Base-by-base conservation (phyloP, 2,329 filamentous ascomycete genomes). In the Xylaria sp. region DNA sequence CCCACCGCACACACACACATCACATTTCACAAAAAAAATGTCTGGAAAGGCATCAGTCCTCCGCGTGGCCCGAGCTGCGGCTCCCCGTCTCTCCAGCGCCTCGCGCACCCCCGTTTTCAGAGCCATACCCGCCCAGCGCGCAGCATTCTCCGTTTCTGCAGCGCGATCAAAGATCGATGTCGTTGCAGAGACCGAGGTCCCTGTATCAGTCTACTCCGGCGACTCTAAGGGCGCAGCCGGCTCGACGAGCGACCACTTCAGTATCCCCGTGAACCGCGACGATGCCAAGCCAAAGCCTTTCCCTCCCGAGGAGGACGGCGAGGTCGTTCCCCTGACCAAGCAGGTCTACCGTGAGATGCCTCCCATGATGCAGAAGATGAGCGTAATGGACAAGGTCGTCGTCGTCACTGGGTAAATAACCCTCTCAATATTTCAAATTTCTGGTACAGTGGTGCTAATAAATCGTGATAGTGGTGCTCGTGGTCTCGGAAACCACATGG, bases 401-500 rank as follows among this genome's bases (percentile, higher is more conserved):
- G 85, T 93, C 72, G 81, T 94, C 75, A 93, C 91, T 78, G 91
- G 89, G 88, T 90, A 85, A 79, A 86, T 71, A 46, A 12, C 5
- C 10, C 25, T 1, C 13, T 12, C n/a, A 8, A 1, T 18, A 28
- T 36, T 31, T 20, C 49, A 15, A 48, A 25, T 23, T 46, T 12
- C 41, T 23, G 0, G 8, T 7, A 9, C 2, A 43, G n/a, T 15
- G n/a, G n/a, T 52, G 63, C 74, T 76, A 57, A 77, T 66, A 71
- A 83, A 74, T 39, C 20, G 39, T 56, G 10, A 68, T 69, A 91
- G 91, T 77, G 92, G 90, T 79, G 92, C 91, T 71, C 90, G 92
- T 75, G 92, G 92, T 77, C 85, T 94, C 6, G 92, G 92, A 59
- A 92, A 92, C 85, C 86, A 91, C 83, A 94, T 94, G 90, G 91